Percentiles rank a stretch among this genome's conserved stretches.
Conservation (phyloP, 768 basidiomycete species). For the Mycena albidolilacea region DNA sequence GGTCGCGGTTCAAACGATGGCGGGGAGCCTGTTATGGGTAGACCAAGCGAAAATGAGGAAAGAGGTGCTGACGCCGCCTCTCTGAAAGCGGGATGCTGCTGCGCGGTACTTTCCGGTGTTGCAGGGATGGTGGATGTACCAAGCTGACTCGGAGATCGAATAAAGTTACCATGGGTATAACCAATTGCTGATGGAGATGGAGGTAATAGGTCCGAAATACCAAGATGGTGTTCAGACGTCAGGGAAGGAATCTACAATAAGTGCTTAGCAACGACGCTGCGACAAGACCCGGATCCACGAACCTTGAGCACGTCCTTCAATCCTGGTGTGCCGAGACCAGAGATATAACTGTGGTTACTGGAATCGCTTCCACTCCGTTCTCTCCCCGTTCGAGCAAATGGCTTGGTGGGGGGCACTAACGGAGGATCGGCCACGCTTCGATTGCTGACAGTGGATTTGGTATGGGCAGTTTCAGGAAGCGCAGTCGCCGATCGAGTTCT, state of each 20-base stretch:
- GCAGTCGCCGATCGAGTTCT: constrained; percentile 62
- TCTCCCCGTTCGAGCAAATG: constrained; percentile 58
- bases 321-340: constrained; percentile 63
- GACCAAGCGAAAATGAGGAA: constrained; percentile 55
- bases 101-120: constrained; percentile 35
- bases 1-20: constrained; percentile 46
- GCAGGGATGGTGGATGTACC: constrained; percentile 46
- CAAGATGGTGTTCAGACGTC: constrained; percentile 78
- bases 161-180: constrained; percentile 54
- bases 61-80: constrained; percentile 43
- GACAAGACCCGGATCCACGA: constrained; percentile 18
- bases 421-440: constrained; percentile 37
- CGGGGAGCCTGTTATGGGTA: constrained; percentile 50
- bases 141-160: constrained; percentile 56
- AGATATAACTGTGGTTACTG: constrained; percentile 52
- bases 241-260: constrained; percentile 71
- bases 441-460: constrained; percentile 22
- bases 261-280: constrained; percentile 7
- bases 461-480: constrained; percentile 48
- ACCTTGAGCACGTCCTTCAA: constrained; percentile 85
- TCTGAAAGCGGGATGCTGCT: constrained; percentile 41
- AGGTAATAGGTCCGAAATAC: constrained; percentile 78
- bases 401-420: constrained; percentile 60
- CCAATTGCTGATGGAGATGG: constrained; percentile 74
- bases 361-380: constrained; percentile 66